Percentiles rank a stretch among this genome's conserved stretches.
Evolutionary conservation across 2,329 filamentous ascomycete genomes (phyloP).

Genomic region (Tolypocladium tundrense): DNA sequence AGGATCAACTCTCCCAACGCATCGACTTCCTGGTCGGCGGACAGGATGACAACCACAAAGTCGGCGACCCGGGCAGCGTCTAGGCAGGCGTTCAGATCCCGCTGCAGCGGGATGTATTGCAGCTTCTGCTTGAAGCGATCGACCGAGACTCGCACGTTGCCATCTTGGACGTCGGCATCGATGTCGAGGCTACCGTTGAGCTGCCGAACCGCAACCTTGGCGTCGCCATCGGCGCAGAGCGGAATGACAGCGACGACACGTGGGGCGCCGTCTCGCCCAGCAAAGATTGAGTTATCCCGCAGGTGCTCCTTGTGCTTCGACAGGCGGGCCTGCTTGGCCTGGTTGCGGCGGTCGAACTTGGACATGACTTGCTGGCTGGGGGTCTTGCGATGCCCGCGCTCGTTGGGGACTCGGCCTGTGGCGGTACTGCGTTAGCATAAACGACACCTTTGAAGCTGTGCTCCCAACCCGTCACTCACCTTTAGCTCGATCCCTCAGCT

Average conservation of each 20-base stretch:
- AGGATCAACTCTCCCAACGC: constrained; percentile 75
- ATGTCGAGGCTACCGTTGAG: constrained; percentile 76
- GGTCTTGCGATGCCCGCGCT: constrained; percentile 70
- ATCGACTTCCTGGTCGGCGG: constrained; percentile 75
- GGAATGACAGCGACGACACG: constrained; percentile 83
- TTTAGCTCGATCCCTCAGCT: constrained; percentile 76
- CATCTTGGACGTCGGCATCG: constrained; percentile 49
- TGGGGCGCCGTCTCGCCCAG: constrained; percentile 77
- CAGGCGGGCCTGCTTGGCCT: constrained; percentile 80
- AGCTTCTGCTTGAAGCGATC: constrained; percentile 94
- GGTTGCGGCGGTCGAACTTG: constrained; percentile 90
- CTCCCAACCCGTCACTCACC: constrained; percentile 35
- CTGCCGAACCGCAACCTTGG: constrained; percentile 53
- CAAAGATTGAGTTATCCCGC: constrained; percentile 70
- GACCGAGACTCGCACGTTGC: constrained; percentile 56
- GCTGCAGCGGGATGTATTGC: constrained; percentile 67
- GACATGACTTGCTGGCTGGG: constrained; percentile 96
- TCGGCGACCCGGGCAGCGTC: constrained; percentile 85
- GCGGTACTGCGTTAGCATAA: background rate
- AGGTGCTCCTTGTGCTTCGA: constrained; percentile 76
- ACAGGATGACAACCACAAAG: constrained; percentile 80
- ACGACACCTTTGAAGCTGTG: too few relatives aligned
- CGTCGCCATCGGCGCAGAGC: constrained; percentile 63
- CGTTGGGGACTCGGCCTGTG: constrained; percentile 66
- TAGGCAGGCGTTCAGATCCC: constrained; percentile 66